Percentiles rank a stretch among this genome's conserved stretches.
Conservation (phyloP, 257 asterid genomes). For the Thymus quinquecostatus region DNA sequence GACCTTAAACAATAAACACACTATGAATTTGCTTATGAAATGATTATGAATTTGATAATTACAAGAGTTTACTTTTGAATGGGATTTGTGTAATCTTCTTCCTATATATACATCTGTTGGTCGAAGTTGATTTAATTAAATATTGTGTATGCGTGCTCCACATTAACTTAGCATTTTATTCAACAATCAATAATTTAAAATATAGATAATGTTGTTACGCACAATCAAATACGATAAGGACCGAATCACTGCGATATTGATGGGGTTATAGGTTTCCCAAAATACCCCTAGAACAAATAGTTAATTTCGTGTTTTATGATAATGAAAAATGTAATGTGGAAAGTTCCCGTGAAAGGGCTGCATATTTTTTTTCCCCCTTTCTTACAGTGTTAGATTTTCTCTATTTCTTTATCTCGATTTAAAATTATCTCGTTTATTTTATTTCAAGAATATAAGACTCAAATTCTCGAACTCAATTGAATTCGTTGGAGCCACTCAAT, state of each 20-base stretch:
- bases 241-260: background rate
- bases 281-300: background rate
- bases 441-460: too few relatives aligned
- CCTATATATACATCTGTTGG: too few relatives aligned
- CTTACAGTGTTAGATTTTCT: too few relatives aligned
- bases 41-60: background rate
- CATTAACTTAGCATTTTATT: background rate
- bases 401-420: too few relatives aligned
- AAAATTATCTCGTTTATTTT: too few relatives aligned
- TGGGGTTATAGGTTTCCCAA: background rate
- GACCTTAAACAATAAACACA: background rate
- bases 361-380: too few relatives aligned
- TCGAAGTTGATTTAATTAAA: background rate
- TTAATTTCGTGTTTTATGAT: too few relatives aligned
- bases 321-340: too few relatives aligned
- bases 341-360: too few relatives aligned
- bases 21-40: background rate
- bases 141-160: constrained; percentile 17
- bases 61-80: background rate
- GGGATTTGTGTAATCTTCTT: too few relatives aligned
- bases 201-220: background rate
- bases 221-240: background rate
- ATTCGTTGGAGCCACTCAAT: too few relatives aligned
- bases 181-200: background rate
- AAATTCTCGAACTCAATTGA: too few relatives aligned